Percentiles rank a stretch among this genome's conserved stretches.
Conservation (phyloP, 2,329 filamentous ascomycete genomes). For the Fusarium liriodendri region DNA sequence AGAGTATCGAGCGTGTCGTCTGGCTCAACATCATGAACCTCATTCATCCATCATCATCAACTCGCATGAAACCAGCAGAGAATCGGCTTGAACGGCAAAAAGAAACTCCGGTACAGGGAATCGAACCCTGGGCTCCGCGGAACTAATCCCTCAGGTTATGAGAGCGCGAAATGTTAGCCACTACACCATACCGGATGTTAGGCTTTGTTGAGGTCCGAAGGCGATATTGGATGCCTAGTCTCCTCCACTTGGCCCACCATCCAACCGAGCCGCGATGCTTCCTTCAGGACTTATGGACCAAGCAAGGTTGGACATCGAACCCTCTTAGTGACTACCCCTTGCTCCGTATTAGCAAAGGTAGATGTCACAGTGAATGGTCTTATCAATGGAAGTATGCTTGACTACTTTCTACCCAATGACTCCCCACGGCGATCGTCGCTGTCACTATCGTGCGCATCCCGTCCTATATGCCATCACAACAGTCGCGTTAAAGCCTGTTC, state of each 20-base stretch:
- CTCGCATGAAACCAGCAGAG: too few species aligned
- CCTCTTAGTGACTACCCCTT: too few species aligned
- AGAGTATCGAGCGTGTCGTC: background rate
- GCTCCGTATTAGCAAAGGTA: too few species aligned
- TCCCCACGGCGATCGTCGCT: background rate
- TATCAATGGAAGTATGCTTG: background rate
- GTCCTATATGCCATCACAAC: background rate
- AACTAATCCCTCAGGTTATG: conserved; percentile 11
- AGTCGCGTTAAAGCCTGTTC: background rate
- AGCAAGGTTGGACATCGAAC: too few species aligned
- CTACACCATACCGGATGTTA: conserved; percentile 48
- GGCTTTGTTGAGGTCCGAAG: background rate
- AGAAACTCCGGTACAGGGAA: background rate
- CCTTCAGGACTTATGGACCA: too few species aligned
- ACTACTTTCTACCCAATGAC: background rate
- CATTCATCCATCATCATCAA: too few species aligned
- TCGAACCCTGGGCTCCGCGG: conserved; percentile 2
- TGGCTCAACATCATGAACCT: background rate
- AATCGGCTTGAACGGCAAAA: background rate
- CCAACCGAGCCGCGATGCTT: background rate
- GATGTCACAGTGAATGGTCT: background rate
- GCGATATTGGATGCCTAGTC: background rate
- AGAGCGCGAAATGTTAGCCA: conserved; percentile 51
- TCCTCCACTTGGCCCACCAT: background rate
- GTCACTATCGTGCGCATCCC: background rate